Percentiles rank a stretch among this genome's conserved stretches.
These are phyloP conservation scores for Diaporthe ampelina DNA, from an alignment of 2,329 filamentous ascomycete genomes.

Conservation along the genomic window DNA sequence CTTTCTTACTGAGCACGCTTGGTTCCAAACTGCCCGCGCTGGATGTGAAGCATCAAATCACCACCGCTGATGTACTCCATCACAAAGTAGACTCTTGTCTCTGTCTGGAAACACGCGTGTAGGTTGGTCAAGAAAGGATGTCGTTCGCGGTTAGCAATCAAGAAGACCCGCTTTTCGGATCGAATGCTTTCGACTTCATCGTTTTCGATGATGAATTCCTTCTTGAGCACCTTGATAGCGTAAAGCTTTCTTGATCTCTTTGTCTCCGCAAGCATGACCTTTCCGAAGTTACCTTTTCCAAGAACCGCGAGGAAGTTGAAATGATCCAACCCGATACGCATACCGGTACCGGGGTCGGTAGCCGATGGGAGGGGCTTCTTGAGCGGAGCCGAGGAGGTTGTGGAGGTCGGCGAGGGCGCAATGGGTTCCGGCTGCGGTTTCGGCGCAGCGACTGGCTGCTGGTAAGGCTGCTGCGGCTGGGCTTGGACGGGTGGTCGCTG, in stretches of 20 bases:
- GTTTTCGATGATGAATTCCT: constrained; percentile 99
- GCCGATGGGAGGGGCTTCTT: constrained; percentile 78
- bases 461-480: constrained; percentile 55
- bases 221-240: constrained; percentile 99
- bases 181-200: constrained; percentile 98
- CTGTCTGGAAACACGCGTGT: constrained; percentile 98
- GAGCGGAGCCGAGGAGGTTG: constrained; percentile 53
- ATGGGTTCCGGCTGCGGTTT: constrained; percentile 57
- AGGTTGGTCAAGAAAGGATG: constrained; percentile 96
- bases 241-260: constrained; percentile 93
- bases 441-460: constrained; percentile 47
- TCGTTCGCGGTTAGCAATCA: constrained; percentile 96
- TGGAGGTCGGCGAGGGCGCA: constrained; percentile 52
- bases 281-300: constrained; percentile 99
- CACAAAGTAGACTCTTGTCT: constrained; percentile 98
- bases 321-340: constrained; percentile 94
- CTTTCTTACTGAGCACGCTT: constrained; percentile 90
- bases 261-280: constrained; percentile 99
- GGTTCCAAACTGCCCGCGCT: constrained; percentile 93
- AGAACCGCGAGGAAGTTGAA: constrained; percentile 99
- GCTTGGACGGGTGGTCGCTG: constrained; percentile 50
- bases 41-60: constrained; percentile 99
- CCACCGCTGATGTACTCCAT: constrained; percentile 99
- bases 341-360: constrained; percentile 79
- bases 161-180: constrained; percentile 96